Conservation (phyloP, 345 rosid genomes). For the Rhodamnia argentea region DNA sequence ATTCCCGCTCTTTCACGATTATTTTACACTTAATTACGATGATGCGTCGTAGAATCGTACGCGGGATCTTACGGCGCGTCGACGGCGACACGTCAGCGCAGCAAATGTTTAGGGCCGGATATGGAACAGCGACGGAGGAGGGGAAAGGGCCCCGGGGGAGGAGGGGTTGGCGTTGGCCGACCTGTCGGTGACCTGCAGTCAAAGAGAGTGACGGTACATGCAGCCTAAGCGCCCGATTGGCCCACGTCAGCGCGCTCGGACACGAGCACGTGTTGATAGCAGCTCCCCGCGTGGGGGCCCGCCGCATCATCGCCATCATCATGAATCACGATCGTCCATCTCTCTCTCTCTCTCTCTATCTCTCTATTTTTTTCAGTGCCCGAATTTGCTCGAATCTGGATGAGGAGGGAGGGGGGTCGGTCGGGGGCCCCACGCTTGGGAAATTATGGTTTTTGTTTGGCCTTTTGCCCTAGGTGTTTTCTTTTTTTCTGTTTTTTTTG, state of each 20-base stretch:
- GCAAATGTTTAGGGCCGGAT: background rate
- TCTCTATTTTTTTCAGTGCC: background rate
- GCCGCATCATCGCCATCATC: background rate
- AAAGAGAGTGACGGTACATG: background rate
- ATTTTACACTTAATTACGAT: too few relatives aligned
- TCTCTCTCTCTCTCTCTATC: background rate
- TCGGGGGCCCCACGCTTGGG: background rate
- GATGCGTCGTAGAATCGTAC: too few relatives aligned
- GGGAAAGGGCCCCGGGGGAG: too few relatives aligned
- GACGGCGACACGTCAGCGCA: background rate
- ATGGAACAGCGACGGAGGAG: background rate
- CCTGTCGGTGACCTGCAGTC: constrained; percentile 16
- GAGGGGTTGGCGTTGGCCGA: background rate
- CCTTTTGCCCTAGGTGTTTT: background rate
- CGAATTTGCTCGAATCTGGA: background rate
- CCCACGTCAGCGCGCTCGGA: constrained; percentile 31
- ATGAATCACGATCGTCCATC: background rate
- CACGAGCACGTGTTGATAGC: constrained; percentile 49
- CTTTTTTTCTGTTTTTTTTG: background rate
- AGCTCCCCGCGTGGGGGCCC: constrained; percentile 18
- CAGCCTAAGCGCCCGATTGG: constrained; percentile 7
- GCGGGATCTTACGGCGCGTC: too few relatives aligned
- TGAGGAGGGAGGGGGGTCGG: background rate
- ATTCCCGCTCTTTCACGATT: too few relatives aligned
- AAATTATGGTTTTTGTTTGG: background rate